Conservation (phyloP, 345 rosid genomes). For the Citrus australasica region DNA sequence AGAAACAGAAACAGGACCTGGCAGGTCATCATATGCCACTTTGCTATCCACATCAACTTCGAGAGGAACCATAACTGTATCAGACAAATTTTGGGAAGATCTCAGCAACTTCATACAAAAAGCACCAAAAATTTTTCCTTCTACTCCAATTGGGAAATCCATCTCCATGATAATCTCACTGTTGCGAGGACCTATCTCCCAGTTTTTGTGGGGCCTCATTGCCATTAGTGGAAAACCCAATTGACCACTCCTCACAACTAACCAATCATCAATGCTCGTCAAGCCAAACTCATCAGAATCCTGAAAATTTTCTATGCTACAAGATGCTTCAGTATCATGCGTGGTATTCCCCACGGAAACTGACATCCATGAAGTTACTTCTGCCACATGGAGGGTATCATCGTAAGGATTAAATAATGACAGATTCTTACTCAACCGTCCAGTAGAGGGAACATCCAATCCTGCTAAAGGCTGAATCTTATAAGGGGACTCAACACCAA, state of each 20-base stretch:
- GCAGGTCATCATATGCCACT: conserved; percentile 19
- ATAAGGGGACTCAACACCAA: conserved; percentile 51
- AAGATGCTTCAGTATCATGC: conserved; percentile 46
- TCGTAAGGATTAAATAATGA: conserved; percentile 61
- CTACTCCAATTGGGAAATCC: conserved; percentile 45
- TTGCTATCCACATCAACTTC: conserved; percentile 41
- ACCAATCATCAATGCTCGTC: conserved; percentile 44
- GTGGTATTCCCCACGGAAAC: conserved; percentile 48
- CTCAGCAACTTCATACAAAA: conserved; percentile 50
- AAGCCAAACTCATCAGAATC: conserved; percentile 23
- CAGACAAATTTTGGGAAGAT: conserved; percentile 41
- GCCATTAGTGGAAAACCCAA: conserved; percentile 42
- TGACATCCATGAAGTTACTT: conserved; percentile 51
- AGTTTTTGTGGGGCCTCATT: conserved; percentile 42
- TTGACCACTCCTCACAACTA: conserved; percentile 38
- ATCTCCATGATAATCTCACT: conserved; percentile 46
- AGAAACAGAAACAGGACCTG: conserved; percentile 34
- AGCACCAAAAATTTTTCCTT: conserved; percentile 44
- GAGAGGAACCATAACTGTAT: conserved; percentile 50
- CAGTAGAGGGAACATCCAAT: conserved; percentile 32
- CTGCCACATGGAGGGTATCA: conserved; percentile 51
- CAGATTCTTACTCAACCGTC: conserved; percentile 45
- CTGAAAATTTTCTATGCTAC: conserved; percentile 27
- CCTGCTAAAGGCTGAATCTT: conserved; percentile 40
- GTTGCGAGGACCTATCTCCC: conserved; percentile 49